phyloP scores from a whole-genome alignment of 2,329 filamentous ascomycete species.

The Curvularia spicifera region DNA sequence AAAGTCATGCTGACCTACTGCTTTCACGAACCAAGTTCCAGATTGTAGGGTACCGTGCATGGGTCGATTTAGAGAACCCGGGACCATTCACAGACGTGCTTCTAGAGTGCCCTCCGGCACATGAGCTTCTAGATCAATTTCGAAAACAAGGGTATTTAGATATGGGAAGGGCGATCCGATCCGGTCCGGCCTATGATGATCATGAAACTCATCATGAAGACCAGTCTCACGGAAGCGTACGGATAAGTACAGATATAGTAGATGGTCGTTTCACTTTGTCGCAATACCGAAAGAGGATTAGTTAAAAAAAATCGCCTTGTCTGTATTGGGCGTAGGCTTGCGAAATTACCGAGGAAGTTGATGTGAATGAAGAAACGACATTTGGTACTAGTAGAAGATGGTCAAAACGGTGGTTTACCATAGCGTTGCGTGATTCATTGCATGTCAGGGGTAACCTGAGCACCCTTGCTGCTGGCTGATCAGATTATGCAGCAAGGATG shows the following conservation, averaged over 20 bases:
- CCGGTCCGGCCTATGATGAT: not conserved
- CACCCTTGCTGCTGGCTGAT: conserved; percentile 2
- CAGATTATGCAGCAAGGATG: conserved; percentile 1
- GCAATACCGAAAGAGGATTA: not conserved
- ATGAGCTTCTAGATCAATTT: not conserved
- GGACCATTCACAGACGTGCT: not conserved
- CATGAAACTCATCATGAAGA: not conserved
- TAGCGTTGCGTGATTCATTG: conserved; percentile 5
- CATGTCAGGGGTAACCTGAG: not conserved
- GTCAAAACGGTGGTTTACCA: not conserved
- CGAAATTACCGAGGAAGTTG: not conserved
- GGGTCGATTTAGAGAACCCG: not conserved
- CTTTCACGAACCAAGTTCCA: not conserved
- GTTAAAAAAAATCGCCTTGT: not conserved
- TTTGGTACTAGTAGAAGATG: not conserved
- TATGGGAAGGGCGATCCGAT: conserved; percentile 1
- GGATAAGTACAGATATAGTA: not conserved
- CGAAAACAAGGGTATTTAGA: not conserved
- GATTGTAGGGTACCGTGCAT: not conserved
- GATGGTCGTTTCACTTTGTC: conserved; percentile 1
- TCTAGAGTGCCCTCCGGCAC: not conserved
- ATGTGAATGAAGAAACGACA: not conserved
- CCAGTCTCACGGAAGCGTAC: not conserved
- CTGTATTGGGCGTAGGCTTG: not conserved
- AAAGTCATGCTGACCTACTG: not conserved